These are phyloP conservation scores for Amylocarpus encephaloides DNA, from an alignment of 2,329 filamentous ascomycete genomes.

Conservation along the genomic window DNA sequence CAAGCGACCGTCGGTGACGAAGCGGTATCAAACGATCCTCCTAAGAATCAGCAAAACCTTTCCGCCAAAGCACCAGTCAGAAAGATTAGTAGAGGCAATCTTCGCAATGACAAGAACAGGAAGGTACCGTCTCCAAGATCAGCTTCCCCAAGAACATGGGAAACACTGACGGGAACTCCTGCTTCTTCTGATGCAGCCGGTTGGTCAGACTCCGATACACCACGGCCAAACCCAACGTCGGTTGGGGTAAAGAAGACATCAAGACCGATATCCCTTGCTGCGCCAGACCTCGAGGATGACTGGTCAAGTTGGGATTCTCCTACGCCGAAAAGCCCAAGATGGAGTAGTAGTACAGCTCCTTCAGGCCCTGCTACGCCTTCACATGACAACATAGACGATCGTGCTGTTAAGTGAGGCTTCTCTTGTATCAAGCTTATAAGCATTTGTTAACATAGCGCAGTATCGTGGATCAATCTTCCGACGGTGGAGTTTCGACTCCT, in stretches of 20 bases:
- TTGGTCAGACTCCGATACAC: slow-evolving; percentile 15
- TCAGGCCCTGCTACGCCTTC: slow-evolving; percentile 27
- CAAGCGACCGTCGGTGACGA: slow-evolving; percentile 97
- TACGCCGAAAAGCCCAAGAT: slow-evolving; percentile 49
- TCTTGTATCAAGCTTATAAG: slow-evolving; percentile 1
- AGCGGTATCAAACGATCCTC: slow-evolving; percentile 52
- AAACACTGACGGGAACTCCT: slow-evolving; percentile 25
- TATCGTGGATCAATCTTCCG: slow-evolving; percentile 16
- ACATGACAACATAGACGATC: slow-evolving; percentile 17
- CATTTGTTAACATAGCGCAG: slow-evolving; percentile 17
- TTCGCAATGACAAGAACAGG: slow-evolving; percentile 17
- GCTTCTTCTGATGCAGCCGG: slow-evolving; percentile 19
- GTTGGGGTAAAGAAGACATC: slow-evolving; percentile 19
- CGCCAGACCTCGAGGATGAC: slow-evolving; percentile 45
- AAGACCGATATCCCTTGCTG: slow-evolving; percentile 21
- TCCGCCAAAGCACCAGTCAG: slow-evolving; percentile 19
- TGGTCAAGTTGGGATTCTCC: slow-evolving; percentile 61
- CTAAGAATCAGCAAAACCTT: slow-evolving; percentile 32
- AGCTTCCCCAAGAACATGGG: slow-evolving; percentile 26
- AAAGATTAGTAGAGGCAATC: slow-evolving; percentile 35
- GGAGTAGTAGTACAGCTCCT: slow-evolving; percentile 47
- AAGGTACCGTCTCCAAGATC: slow-evolving; percentile 19
- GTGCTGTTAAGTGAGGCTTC: slow-evolving; percentile 24
- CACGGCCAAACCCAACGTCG: slow-evolving; percentile 12
- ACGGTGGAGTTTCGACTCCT: slow-evolving; percentile 13